Base-by-base conservation (phyloP, 1,284 basidiomycete genomes). In the Somion occarium region DNA sequence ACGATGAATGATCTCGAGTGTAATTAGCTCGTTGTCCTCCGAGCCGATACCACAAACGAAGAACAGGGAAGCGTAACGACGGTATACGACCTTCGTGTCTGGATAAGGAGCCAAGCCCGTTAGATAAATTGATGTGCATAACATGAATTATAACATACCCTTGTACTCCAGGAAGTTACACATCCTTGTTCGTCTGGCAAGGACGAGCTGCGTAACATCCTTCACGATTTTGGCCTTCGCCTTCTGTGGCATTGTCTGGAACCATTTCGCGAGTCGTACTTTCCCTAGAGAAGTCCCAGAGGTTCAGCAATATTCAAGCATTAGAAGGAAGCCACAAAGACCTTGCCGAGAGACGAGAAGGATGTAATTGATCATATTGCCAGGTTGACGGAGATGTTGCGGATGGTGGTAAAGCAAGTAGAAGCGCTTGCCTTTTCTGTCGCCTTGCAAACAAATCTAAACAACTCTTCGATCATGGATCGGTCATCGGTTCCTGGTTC, bases 161-260 rank as follows among this genome's bases (percentile, higher is more conserved):
- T 99, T 99, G 79, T 99, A 99, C 69, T 99, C 97, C 48, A 99
- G 73, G 66, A 99, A 94, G 72, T 99, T 99, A 71, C 96, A 99
- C 97, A 99, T 99, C 60, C 94, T 80, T 47, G 97, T 98, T 58
- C 97, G 81, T 43, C 97, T 82, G 42, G 94, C 94, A 22, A 99
- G 82, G 15, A 99, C 97, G 44, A 99, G 82, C 73, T 99, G 97
- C 0, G 97, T 99, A 23, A 99, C 96, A 69, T 99, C 97, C 76
- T 99, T 99, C 61, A 98, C 91, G 64, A 99, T 98, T 83, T 99
- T 99, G 53, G 85, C 84, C 74, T 99, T 99, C 57, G 79, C 79
- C 73, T 98, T 98, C 20, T 93, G 88, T 19, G 91, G 81, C 76
- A 98, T 86, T 1, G 97, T 99, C 43, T 90, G 88, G 71, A 96